Evolutionary conservation across 306 rosid species (phyloP).

Genomic region (Acacia crassicarpa): DNA sequence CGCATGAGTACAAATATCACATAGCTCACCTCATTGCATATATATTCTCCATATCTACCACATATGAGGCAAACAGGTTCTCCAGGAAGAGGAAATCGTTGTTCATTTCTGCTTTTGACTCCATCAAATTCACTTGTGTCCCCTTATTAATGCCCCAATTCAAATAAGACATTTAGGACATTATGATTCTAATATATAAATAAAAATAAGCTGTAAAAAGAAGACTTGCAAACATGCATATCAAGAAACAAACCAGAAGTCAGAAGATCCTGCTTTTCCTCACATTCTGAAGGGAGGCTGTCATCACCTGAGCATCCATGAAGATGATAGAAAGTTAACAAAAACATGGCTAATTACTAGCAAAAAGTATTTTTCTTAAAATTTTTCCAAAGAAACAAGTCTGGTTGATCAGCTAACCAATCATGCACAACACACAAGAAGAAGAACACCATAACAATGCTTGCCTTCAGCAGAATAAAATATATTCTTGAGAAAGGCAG

Average conservation of each 20-base stretch:
- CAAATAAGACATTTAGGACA: slow-evolving; percentile 18
- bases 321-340: slow-evolving; percentile 20
- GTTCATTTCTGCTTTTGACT: slow-evolving; percentile 64
- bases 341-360: neutral
- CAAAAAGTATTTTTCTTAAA: slow-evolving; percentile 6
- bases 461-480: slow-evolving; percentile 1
- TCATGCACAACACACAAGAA: slow-evolving; percentile 1
- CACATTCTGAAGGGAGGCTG: slow-evolving; percentile 48
- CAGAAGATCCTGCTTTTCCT: slow-evolving; percentile 44
- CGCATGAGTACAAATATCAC: slow-evolving; percentile 4
- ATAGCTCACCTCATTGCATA: slow-evolving; percentile 69
- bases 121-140: slow-evolving; percentile 37
- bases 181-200: slow-evolving; percentile 2
- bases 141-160: slow-evolving; percentile 34
- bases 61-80: slow-evolving; percentile 86
- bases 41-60: slow-evolving; percentile 87
- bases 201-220: neutral
- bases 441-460: neutral
- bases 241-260: slow-evolving; percentile 54
- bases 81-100: slow-evolving; percentile 66
- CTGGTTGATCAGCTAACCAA: neutral
- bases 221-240: neutral
- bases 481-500: neutral
- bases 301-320: slow-evolving; percentile 63
- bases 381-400: slow-evolving; percentile 1